Conservation (phyloP, 495 filamentous ascomycete species). For the Chaetomidium leptoderma region DNA sequence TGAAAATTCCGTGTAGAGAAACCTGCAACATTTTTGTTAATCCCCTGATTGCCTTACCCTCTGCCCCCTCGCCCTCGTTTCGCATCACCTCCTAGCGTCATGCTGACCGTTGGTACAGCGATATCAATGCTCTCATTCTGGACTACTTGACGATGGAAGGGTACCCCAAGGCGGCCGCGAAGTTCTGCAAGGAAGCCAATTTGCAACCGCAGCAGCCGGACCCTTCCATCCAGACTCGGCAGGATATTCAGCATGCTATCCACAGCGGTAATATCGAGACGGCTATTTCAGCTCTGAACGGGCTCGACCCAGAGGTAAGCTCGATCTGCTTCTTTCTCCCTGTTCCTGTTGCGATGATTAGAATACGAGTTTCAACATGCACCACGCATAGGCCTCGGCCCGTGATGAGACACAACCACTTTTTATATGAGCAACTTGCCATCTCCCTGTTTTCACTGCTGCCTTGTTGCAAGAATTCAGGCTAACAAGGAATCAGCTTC, state of each 20-base stretch:
- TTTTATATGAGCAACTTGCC: conserved; percentile 64
- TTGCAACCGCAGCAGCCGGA: conserved; percentile 66
- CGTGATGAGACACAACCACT: conserved; percentile 87
- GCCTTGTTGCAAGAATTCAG: neutral
- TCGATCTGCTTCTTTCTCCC: conserved; percentile 6
- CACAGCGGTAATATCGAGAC: conserved; percentile 76
- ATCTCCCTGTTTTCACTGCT: neutral
- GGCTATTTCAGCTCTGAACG: conserved; percentile 83
- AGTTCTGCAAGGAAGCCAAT: conserved; percentile 92
- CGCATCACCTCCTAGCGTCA: neutral
- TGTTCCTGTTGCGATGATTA: conserved; percentile 71
- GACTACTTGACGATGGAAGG: conserved; percentile 96
- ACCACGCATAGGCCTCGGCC: conserved; percentile 94
- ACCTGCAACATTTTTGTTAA: conserved; percentile 41
- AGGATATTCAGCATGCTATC: conserved; percentile 75
- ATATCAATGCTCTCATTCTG: conserved; percentile 93
- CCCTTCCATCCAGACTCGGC: conserved; percentile 68
- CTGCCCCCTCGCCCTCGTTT: conserved; percentile 46
- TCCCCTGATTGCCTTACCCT: conserved; percentile 45
- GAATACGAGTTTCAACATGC: conserved; percentile 83
- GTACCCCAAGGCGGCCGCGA: conserved; percentile 87
- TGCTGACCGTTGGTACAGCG: conserved; percentile 50
- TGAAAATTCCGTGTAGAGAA: conserved; percentile 88
- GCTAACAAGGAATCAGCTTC: conserved; percentile 55
- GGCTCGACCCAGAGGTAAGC: conserved; percentile 83